phyloP scores from a whole-genome alignment of 1,284 basidiomycete species.

The Ceratobasidium sp. region DNA sequence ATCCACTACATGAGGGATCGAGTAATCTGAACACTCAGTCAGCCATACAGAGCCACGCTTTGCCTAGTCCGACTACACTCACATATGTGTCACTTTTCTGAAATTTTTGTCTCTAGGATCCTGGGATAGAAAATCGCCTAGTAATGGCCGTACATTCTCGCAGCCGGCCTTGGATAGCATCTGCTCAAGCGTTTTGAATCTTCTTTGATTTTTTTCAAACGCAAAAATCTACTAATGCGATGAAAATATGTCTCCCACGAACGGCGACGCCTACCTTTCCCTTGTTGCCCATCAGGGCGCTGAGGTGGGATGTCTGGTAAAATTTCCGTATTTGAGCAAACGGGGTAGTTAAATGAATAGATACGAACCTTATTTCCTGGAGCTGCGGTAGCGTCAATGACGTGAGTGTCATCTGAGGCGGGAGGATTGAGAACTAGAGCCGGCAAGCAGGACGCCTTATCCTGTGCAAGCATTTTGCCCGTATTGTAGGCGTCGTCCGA shows the following conservation, averaged over 20 bases:
- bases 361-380: slow-evolving; percentile 86
- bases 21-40: slow-evolving; percentile 72
- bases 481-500: slow-evolving; percentile 72
- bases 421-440: slow-evolving; percentile 83
- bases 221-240: slow-evolving; percentile 73
- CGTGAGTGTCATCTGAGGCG: slow-evolving; percentile 64
- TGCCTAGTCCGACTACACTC: slow-evolving; percentile 56
- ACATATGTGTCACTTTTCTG: slow-evolving; percentile 85
- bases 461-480: slow-evolving; percentile 93
- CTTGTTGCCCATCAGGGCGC: slow-evolving; percentile 83
- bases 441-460: slow-evolving; percentile 98
- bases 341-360: not conserved
- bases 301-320: slow-evolving; percentile 87
- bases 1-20: slow-evolving; percentile 94
- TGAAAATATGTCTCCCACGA: not conserved
- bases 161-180: slow-evolving; percentile 88
- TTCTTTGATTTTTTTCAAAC: slow-evolving; percentile 84
- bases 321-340: not conserved
- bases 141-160: slow-evolving; percentile 78
- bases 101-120: slow-evolving; percentile 75
- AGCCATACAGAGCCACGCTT: slow-evolving; percentile 14
- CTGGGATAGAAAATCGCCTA: slow-evolving; percentile 82
- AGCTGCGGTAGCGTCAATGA: slow-evolving; percentile 95
- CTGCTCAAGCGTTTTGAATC: slow-evolving; percentile 82
- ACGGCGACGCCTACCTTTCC: slow-evolving; percentile 70